A percentile compares a stretch with the other conserved stretches of the same genome.
Conservation (phyloP, 2,329 filamentous ascomycete species). For the Pyrenochaeta sp. region DNA sequence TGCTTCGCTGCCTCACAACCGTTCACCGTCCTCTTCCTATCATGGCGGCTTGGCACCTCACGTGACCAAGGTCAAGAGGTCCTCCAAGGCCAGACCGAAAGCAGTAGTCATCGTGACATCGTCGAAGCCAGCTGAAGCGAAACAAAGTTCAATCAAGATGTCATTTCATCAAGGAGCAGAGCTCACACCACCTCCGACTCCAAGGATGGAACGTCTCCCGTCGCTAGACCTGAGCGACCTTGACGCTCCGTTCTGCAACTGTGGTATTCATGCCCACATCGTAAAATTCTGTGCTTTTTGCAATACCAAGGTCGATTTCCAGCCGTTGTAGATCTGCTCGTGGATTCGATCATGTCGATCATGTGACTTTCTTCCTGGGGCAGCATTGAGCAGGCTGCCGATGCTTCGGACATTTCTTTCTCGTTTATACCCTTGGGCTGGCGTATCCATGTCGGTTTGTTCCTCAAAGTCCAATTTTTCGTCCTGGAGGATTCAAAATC, state of each 20-base stretch:
- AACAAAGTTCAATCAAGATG: neutral
- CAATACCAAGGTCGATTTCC: constrained; percentile 8
- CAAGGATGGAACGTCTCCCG: constrained; percentile 35
- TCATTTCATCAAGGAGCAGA: constrained; percentile 1
- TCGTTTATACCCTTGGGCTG: neutral
- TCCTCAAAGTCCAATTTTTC: too few relatives aligned
- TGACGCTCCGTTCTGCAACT: constrained; percentile 42
- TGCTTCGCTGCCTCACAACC: neutral
- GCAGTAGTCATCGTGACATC: constrained; percentile 22
- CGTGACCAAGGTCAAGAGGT: constrained; percentile 15
- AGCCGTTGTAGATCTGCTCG: neutral
- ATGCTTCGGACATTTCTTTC: neutral
- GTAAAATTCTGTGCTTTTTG: constrained; percentile 29
- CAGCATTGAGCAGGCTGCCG: too few relatives aligned
- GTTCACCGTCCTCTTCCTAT: neutral
- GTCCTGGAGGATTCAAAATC: too few relatives aligned
- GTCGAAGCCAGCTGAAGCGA: constrained; percentile 1
- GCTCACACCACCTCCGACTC: constrained; percentile 39
- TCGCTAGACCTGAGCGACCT: constrained; percentile 44
- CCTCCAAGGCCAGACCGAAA: constrained; percentile 17
- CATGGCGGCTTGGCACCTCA: constrained; percentile 6
- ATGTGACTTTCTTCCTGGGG: too few relatives aligned
- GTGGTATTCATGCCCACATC: constrained; percentile 22
- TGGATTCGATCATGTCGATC: neutral
- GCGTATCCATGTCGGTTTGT: neutral